Conservation (phyloP, 2,329 filamentous ascomycete genomes). For the Mycosphaerella sp. region DNA sequence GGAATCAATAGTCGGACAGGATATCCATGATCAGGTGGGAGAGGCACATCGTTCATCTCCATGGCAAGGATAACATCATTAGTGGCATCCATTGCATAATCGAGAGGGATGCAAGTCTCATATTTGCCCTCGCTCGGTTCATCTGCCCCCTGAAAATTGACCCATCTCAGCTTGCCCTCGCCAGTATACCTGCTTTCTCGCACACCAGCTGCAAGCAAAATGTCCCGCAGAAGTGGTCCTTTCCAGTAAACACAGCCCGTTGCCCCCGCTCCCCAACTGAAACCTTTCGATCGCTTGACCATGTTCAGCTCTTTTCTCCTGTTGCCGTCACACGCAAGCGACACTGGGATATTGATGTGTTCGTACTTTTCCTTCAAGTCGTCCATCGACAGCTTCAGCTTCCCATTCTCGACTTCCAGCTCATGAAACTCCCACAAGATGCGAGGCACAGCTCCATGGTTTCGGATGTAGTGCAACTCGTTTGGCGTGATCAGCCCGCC, state of each 20-base stretch:
- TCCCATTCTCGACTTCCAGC: slow-evolving; percentile 43
- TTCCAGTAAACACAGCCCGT: slow-evolving; percentile 49
- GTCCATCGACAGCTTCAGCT: slow-evolving; percentile 40
- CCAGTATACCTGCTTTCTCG: slow-evolving; percentile 18
- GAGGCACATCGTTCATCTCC: slow-evolving; percentile 39
- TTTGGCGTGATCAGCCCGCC: slow-evolving; percentile 47
- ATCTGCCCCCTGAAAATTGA: slow-evolving; percentile 49
- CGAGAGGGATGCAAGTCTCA: slow-evolving; percentile 44
- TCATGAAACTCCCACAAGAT: slow-evolving; percentile 47
- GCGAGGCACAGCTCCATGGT: slow-evolving; percentile 49
- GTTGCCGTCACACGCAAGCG: slow-evolving; percentile 47
- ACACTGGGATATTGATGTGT: slow-evolving; percentile 44
- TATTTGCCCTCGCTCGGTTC: slow-evolving; percentile 44
- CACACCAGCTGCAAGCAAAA: slow-evolving; percentile 41
- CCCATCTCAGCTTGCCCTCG: slow-evolving; percentile 34
- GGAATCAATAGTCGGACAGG: slow-evolving; percentile 40
- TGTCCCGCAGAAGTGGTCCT: slow-evolving; percentile 42
- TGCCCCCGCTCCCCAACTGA: slow-evolving; percentile 44
- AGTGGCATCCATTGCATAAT: slow-evolving; percentile 43
- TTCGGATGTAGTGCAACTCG: slow-evolving; percentile 48
- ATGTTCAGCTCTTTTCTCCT: slow-evolving; percentile 49
- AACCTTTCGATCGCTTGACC: slow-evolving; percentile 44
- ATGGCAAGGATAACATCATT: slow-evolving; percentile 53
- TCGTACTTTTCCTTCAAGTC: slow-evolving; percentile 41
- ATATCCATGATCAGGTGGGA: slow-evolving; percentile 42